Percentiles rank a stretch among this genome's conserved stretches.
These are phyloP conservation scores for Fragaria vesca DNA, from an alignment of 306 rosid species.

Conservation along the genomic window DNA sequence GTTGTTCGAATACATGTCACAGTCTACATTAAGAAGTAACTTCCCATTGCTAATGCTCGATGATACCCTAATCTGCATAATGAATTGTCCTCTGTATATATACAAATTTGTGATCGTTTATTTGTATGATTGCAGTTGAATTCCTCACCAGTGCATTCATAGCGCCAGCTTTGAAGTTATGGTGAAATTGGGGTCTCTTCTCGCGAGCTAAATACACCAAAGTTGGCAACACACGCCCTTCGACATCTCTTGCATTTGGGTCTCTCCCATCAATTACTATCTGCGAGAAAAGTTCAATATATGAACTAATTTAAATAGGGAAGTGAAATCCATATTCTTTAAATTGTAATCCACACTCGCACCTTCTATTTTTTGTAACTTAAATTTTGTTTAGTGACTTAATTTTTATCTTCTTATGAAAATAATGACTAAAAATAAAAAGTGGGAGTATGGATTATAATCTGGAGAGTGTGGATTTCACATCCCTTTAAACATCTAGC, in stretches of 20 bases:
- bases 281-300: constrained; percentile 21
- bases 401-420: too few species aligned
- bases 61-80: constrained; percentile 64
- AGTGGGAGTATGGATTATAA: too few species aligned
- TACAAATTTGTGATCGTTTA: too few species aligned
- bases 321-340: too few species aligned
- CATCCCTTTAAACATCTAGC: too few species aligned
- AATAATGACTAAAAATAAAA: too few species aligned
- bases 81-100: not conserved
- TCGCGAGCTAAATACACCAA: constrained; percentile 74
- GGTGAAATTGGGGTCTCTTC: constrained; percentile 65
- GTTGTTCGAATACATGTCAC: constrained; percentile 82
- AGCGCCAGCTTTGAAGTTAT: constrained; percentile 84
- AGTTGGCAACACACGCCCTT: constrained; percentile 53
- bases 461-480: too few species aligned
- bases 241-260: constrained; percentile 46
- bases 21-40: constrained; percentile 65
- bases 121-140: too few species aligned
- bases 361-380: too few species aligned
- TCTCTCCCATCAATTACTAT: constrained; percentile 61
- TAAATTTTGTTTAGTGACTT: too few species aligned
- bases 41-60: constrained; percentile 60
- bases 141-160: constrained; percentile 64
- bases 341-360: too few species aligned
- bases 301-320: not conserved